A percentile compares a stretch with the other conserved stretches of the same genome.
Evolutionary conservation across 352 stramenopile genomes (phyloP).

Genomic region (Detonula confervacea): DNA sequence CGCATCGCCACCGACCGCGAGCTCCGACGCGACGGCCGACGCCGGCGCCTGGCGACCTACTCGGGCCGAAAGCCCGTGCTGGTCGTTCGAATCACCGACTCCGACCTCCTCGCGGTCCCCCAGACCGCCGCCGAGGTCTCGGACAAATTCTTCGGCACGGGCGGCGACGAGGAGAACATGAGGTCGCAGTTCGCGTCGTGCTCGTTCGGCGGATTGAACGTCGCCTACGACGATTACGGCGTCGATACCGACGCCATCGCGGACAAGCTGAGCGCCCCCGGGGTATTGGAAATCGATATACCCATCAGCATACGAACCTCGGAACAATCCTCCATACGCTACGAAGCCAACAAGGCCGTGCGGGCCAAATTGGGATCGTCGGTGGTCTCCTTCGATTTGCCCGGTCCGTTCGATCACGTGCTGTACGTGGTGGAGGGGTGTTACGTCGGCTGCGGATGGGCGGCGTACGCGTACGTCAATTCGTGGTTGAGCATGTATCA

Average conservation of each 20-base stretch:
- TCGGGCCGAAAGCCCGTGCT: constrained; percentile 23
- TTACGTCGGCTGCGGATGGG: constrained; percentile 26
- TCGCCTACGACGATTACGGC: background rate
- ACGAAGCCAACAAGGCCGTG: background rate
- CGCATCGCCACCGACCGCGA: background rate
- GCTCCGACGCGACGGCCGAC: no score
- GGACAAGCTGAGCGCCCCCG: background rate
- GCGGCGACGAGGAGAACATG: constrained; percentile 47
- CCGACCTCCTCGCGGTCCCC: background rate
- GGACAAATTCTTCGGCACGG: constrained; percentile 64
- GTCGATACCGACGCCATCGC: background rate
- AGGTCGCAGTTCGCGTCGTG: constrained; percentile 43
- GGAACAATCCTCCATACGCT: background rate
- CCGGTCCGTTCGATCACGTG: constrained; percentile 30
- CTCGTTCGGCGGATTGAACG: constrained; percentile 35
- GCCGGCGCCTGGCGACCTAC: no score
- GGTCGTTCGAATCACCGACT: constrained; percentile 27
- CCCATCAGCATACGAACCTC: background rate
- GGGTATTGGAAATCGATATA: background rate
- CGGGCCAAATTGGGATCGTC: constrained; percentile 19
- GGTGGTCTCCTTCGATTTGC: background rate
- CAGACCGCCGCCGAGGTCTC: constrained; percentile 12
- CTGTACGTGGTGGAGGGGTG: constrained; percentile 26
- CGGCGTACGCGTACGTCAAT: constrained; percentile 43
- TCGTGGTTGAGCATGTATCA: constrained; percentile 35